Base-by-base conservation (phyloP, 1,139 yeast species). In the Magnusiomyces ingens region DNA sequence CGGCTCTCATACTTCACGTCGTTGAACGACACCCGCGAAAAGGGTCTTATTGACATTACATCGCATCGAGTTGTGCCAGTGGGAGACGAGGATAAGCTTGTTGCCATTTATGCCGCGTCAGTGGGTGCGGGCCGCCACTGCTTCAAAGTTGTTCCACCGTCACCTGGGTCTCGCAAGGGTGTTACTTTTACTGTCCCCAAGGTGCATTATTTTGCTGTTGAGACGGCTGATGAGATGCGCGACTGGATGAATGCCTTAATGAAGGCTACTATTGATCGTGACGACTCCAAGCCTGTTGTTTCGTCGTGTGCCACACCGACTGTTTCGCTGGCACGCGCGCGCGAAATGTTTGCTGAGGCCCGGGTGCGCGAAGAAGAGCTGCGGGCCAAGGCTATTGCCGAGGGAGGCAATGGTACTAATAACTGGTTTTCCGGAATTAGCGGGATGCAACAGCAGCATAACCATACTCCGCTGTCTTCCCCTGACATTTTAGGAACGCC, bases 261-360 rank as follows among this genome's bases (percentile, higher is more conserved):
- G 82, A 89, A 93, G 57, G 95, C 98, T 0, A 93, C 99, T 0
- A 94, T 93, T 62, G 99, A 93, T 67, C 78, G 95, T 52, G 99
- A 94, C 70, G 97, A 93, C 57, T 72, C 88, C 1, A 89, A 87
- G 13, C 98, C 99, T 0, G 94, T 89, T 2, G 85, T 91, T n/a
- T 86, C 96, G 58, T 86, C 97, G 35, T 93, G 96, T 68, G 84
- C 85, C 6, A 89, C 98, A 0, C 98, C 98, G 15, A 93, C 98
- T 0, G 93, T 93, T 12, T 84, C 95, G 22, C 74, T 93, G 59
- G 80, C 81, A 48, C 84, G 82, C 62, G 99, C 99, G 0, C 95
- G 89, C 67, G 95, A 85, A 64, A 69, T 93, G 66, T 74, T 90
- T 63, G 84, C 89, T 1, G 86, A 83, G 61, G 95, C 96, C 13